Base-by-base conservation (phyloP, 192 early-diverging fungal species). In the Linnemannia elongata region DNA sequence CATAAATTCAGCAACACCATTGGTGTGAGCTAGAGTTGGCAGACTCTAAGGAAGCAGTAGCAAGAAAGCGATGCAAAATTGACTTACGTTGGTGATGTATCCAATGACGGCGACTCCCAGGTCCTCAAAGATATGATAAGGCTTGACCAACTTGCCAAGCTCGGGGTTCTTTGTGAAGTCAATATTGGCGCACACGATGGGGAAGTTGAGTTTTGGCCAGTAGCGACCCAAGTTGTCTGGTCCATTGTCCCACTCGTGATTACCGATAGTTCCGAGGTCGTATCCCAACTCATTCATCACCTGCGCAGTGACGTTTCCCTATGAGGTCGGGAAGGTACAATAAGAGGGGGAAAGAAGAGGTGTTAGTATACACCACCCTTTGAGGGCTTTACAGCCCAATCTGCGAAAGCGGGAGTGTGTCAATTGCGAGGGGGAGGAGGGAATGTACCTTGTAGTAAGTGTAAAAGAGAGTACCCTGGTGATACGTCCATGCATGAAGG, bases 191-290 rank as follows among this genome's bases (percentile, higher is more conserved):
- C 91, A 92, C 1, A 96, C 88, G 9, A 93, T 88, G 15, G 94
- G 94, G 76, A 94, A 92, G 18, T 88, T 91, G 22, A 96, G 90
- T 74, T 90, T 85, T 38, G 84, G 88, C 80, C 92, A 86, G 82
- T 93, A 94, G 2, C 69, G 75, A 36, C 85, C 91, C n/a, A 94
- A 75, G 76, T 91, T 79, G 13, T 89, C 83, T 2, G 92, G 91
- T 4, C 95, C 95, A 17, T 89, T 88, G 86, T 97, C 96, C 70
- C 95, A 96, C 85, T 97, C 95, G 82, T 97, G 96, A 82, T 95
- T 94, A 70, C 93, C 93, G 70, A 94, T 86, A 10, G 87, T 83
- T 35, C 73, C 45, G 20, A 92, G 91, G 60, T 95, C 92, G 84
- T 93, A 93, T 27, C 82, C 89, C 22, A 95, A 88, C 39, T 88